A percentile compares a stretch with the other conserved stretches of the same genome.
These are phyloP conservation scores for Stachybotrys chartarum DNA, from an alignment of 2,329 filamentous ascomycete species.

Conservation along the genomic window DNA sequence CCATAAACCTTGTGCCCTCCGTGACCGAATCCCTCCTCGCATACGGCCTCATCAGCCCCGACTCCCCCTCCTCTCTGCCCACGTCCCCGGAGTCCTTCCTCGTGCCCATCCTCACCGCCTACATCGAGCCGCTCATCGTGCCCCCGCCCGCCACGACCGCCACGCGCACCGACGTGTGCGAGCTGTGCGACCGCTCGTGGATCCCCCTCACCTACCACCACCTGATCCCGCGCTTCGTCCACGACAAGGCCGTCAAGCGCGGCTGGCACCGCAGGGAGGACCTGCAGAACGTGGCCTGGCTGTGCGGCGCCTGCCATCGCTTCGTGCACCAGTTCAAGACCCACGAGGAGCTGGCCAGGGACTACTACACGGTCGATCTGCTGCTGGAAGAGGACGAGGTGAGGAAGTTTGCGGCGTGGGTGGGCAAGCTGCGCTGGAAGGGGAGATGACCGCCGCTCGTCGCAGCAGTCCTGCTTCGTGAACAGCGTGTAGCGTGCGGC, in stretches of 20 bases:
- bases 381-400: conserved; percentile 67
- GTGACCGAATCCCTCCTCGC: conserved; percentile 60
- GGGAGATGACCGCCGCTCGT: conserved; percentile 12
- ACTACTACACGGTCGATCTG: conserved; percentile 66
- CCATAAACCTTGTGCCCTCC: conserved; percentile 43
- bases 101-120: conserved; percentile 54
- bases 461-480: too few species aligned
- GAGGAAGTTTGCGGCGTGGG: conserved; percentile 64
- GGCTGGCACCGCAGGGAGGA: conserved; percentile 73
- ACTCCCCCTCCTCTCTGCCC: conserved; percentile 25
- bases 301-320: conserved; percentile 76
- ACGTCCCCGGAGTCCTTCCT: conserved; percentile 48
- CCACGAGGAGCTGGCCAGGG: conserved; percentile 70
- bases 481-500: too few species aligned
- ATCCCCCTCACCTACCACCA: conserved; percentile 78
- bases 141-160: conserved; percentile 57
- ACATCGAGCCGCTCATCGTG: conserved; percentile 49
- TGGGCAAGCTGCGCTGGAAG: conserved; percentile 69
- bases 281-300: conserved; percentile 76
- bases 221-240: conserved; percentile 71
- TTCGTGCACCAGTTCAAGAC: conserved; percentile 70
- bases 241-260: conserved; percentile 67
- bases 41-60: conserved; percentile 54
- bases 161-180: conserved; percentile 55
- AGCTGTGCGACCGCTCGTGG: conserved; percentile 70